Conservation (phyloP, 108 stramenopile genomes). For the Cyclotella kingstonii region DNA sequence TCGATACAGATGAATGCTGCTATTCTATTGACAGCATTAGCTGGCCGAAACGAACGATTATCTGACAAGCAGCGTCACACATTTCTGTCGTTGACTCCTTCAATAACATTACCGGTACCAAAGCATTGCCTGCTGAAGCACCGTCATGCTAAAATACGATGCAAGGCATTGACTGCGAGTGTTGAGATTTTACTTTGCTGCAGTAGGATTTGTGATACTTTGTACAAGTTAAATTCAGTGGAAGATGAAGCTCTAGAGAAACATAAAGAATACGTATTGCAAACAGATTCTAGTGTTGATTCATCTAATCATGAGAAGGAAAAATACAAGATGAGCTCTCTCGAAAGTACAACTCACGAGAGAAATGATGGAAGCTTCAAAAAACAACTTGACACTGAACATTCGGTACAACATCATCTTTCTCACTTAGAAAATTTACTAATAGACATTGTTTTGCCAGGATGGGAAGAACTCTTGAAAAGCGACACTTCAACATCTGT, state of each 20-base stretch:
- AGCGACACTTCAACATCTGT: slow-evolving; percentile 28
- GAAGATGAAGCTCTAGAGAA: not conserved
- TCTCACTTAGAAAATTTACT: slow-evolving; percentile 23
- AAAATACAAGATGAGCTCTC: too few relatives aligned
- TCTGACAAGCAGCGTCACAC: not conserved
- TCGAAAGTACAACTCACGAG: too few relatives aligned
- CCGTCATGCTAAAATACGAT: slow-evolving; percentile 34
- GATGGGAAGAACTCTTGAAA: slow-evolving; percentile 29
- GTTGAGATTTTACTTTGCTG: slow-evolving; percentile 30
- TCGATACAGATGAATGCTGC: slow-evolving; percentile 16
- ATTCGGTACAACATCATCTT: slow-evolving; percentile 11
- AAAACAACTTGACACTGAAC: not conserved
- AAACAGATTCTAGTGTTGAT: not conserved
- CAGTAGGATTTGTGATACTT: not conserved
- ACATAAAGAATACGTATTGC: not conserved
- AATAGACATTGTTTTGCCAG: slow-evolving; percentile 14
- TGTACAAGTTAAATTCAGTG: not conserved
- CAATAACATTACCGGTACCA: not conserved
- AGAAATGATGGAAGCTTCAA: not conserved
- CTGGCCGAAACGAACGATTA: too few relatives aligned
- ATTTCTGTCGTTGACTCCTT: not conserved
- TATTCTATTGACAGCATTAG: slow-evolving; percentile 17
- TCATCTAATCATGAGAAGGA: too few relatives aligned
- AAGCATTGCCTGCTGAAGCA: slow-evolving; percentile 30
- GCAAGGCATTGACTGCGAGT: slow-evolving; percentile 31